These are phyloP conservation scores for Xylariomycetidae sp. DNA, from an alignment of 2,329 filamentous ascomycete species.

Conservation along the genomic window DNA sequence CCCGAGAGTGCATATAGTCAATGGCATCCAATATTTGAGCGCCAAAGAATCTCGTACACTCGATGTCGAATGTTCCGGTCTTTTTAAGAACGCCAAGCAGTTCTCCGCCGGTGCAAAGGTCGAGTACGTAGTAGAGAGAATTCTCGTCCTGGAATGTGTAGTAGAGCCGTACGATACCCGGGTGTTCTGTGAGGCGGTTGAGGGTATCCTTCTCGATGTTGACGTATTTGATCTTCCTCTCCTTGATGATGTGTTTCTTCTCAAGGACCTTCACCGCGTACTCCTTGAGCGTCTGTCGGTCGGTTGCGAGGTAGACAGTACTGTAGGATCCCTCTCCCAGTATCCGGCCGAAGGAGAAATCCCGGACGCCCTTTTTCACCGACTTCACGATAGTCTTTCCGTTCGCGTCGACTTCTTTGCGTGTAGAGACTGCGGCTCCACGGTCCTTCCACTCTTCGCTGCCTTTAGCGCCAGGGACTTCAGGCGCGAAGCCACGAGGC, in stretches of 20 bases:
- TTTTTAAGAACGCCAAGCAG: constrained; percentile 89
- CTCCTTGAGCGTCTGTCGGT: constrained; percentile 88
- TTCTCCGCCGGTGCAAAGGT: constrained; percentile 88
- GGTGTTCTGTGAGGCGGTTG: constrained; percentile 92
- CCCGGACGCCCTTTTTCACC: constrained; percentile 94
- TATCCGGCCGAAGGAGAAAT: constrained; percentile 88
- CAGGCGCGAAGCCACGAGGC: constrained; percentile 27
- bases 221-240: constrained; percentile 99
- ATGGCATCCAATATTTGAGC: constrained; percentile 95
- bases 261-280: constrained; percentile 98
- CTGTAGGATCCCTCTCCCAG: constrained; percentile 97
- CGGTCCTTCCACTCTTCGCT: constrained; percentile 95
- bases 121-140: constrained; percentile 93
- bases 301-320: constrained; percentile 86
- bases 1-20: constrained; percentile 94
- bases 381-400: constrained; percentile 76
- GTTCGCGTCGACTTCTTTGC: constrained; percentile 77
- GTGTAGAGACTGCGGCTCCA: constrained; percentile 78
- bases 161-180: constrained; percentile 91
- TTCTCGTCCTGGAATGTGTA: constrained; percentile 98
- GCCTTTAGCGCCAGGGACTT: constrained; percentile 44
- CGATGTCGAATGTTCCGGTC: constrained; percentile 88
- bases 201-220: constrained; percentile 99
- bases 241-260: constrained; percentile 98
- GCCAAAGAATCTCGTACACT: constrained; percentile 90